phyloP scores from a whole-genome alignment of 805 yeast genomes.

The Tetrapisispora taiwanensis region DNA sequence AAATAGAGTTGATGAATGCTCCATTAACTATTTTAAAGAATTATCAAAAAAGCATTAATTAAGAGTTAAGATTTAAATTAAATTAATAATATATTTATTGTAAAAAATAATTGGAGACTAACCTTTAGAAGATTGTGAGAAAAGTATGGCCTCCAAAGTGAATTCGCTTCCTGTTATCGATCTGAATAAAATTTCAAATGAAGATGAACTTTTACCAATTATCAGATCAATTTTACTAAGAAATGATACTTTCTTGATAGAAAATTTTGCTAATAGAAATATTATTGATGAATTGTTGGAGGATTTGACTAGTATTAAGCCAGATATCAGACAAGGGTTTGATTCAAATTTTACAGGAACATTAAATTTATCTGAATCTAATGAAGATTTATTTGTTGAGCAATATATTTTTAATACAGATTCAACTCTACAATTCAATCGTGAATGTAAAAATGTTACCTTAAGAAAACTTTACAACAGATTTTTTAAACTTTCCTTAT shows the following conservation, averaged over 20 bases:
- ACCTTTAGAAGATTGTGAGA: too few relatives aligned
- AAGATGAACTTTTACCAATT: constrained; percentile 17
- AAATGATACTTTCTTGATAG: constrained; percentile 22
- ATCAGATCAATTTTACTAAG: constrained; percentile 14
- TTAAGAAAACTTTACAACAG: constrained; percentile 13
- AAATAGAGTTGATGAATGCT: too few relatives aligned
- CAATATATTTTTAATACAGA: constrained; percentile 22
- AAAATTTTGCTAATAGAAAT: constrained; percentile 23
- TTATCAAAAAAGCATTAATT: too few relatives aligned
- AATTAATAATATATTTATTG: too few relatives aligned
- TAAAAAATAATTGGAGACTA: too few relatives aligned
- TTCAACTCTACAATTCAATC: constrained; percentile 8
- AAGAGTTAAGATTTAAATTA: too few relatives aligned
- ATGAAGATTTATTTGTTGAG: constrained; percentile 11
- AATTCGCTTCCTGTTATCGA: constrained; percentile 18
- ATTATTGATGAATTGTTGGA: constrained; percentile 10
- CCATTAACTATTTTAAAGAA: too few relatives aligned
- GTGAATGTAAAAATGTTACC: constrained; percentile 9
- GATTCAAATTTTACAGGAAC: constrained; percentile 25
- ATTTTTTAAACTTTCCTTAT: constrained; percentile 16
- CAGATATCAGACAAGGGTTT: constrained; percentile 13
- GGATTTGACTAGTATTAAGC: constrained; percentile 5
- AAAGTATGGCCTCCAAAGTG: neutral
- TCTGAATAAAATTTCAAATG: constrained; percentile 18
- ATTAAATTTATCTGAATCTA: constrained; percentile 1